A percentile compares a stretch with the other conserved stretches of the same genome.
Evolutionary conservation across 768 basidiomycete species (phyloP).

Genomic region (Strobilomyces dryophilus): DNA sequence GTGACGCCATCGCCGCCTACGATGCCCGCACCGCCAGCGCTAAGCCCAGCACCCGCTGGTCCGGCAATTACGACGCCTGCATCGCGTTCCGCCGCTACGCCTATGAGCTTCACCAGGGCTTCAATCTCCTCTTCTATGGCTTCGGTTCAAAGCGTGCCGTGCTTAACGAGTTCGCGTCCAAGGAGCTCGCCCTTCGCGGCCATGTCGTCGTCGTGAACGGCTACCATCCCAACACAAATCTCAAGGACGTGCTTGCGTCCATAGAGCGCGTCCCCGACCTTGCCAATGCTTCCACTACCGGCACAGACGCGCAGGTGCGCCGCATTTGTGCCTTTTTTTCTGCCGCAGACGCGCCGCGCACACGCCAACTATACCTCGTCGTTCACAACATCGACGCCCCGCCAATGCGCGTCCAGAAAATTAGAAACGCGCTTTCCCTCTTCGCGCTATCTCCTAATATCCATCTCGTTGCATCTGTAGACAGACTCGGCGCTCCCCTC

Average conservation of each 20-base stretch:
- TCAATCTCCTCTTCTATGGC: slow-evolving; percentile 86
- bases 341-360: slow-evolving; percentile 26
- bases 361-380: slow-evolving; percentile 63
- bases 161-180: slow-evolving; percentile 70
- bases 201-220: slow-evolving; percentile 78
- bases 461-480: slow-evolving; percentile 80
- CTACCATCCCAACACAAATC: slow-evolving; percentile 61
- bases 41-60: slow-evolving; percentile 19
- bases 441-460: slow-evolving; percentile 72
- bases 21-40: slow-evolving; percentile 12
- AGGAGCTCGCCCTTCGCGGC: slow-evolving; percentile 52
- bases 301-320: slow-evolving; percentile 59
- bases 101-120: slow-evolving; percentile 74
- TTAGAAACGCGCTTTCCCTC: slow-evolving; percentile 63
- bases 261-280: slow-evolving; percentile 42
- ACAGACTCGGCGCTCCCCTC: slow-evolving; percentile 80
- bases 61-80: slow-evolving; percentile 7
- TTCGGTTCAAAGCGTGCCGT: slow-evolving; percentile 80
- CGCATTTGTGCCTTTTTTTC: slow-evolving; percentile 65
- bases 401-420: slow-evolving; percentile 57
- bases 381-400: slow-evolving; percentile 88
- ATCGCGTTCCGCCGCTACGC: slow-evolving; percentile 56
- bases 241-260: slow-evolving; percentile 65
- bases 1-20: slow-evolving; percentile 28
- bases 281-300: slow-evolving; percentile 6